A percentile compares a stretch with the other conserved stretches of the same genome.
These are phyloP conservation scores for Linum trigynum DNA, from an alignment of 345 rosid species.

Conservation along the genomic window DNA sequence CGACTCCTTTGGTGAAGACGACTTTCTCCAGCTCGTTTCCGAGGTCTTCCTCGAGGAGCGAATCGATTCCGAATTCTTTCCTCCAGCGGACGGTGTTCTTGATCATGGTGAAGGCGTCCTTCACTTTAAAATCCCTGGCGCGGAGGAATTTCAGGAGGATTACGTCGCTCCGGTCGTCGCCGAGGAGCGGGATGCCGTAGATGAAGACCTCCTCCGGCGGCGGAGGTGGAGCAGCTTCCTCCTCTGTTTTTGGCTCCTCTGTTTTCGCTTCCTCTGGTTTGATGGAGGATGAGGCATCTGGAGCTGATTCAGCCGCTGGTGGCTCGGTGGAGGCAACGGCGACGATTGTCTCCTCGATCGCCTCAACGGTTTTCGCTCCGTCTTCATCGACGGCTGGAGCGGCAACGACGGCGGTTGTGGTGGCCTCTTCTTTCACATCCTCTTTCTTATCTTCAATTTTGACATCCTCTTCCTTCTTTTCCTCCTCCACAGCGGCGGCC, in stretches of 20 bases:
- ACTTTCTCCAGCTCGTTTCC: conserved; percentile 26
- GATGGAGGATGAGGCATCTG: no score
- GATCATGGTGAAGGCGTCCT: conserved; percentile 43
- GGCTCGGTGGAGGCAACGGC: not conserved
- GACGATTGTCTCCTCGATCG: conserved; percentile 6
- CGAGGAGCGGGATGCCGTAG: conserved; percentile 43
- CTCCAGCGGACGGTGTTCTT: conserved; percentile 41
- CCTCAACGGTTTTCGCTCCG: conserved; percentile 3
- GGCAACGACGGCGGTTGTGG: not conserved
- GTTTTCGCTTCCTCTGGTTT: not conserved
- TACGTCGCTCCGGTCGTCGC: conserved; percentile 32
- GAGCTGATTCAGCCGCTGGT: not conserved
- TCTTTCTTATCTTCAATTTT: not conserved
- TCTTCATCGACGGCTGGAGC: not conserved
- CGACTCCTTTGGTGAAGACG: conserved; percentile 31
- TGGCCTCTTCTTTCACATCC: not conserved
- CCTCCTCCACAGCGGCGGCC: not conserved
- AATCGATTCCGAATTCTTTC: conserved; percentile 35
- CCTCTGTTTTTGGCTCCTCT: conserved; percentile 3
- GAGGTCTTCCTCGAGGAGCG: conserved; percentile 37
- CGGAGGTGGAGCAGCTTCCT: conserved; percentile 5
- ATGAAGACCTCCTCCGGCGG: conserved; percentile 28
- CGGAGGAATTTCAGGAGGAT: conserved; percentile 42
- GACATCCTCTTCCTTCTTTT: conserved; percentile 4
- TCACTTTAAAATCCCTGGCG: conserved; percentile 49